Evolutionary conservation across 1,139 yeast genomes (phyloP).

Genomic region (Hyphopichia burtonii): DNA sequence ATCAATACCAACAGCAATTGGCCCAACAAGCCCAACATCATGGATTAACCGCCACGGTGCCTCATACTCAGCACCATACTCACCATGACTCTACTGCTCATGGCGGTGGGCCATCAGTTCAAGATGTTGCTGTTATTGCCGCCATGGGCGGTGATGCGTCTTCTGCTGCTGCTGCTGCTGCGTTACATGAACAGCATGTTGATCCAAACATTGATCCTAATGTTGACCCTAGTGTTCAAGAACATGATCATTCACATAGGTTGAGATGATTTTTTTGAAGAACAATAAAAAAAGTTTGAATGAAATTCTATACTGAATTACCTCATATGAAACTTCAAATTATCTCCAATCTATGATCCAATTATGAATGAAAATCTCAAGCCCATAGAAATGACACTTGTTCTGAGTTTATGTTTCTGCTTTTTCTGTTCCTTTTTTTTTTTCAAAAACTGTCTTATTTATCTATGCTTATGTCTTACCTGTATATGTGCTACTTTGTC

Average conservation of each 20-base stretch:
- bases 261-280: background rate
- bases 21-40: constrained; percentile 6
- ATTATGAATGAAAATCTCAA: no score
- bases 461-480: no score
- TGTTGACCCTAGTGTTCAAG: constrained; percentile 47
- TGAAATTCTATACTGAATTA: no score
- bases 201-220: constrained; percentile 47
- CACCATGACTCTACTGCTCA: constrained; percentile 13
- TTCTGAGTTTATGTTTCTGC: no score
- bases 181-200: constrained; percentile 25
- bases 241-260: constrained; percentile 41
- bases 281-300: background rate
- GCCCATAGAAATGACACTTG: no score
- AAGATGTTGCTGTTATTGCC: constrained; percentile 47
- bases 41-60: constrained; percentile 2
- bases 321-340: no score
- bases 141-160: constrained; percentile 39
- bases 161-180: constrained; percentile 33
- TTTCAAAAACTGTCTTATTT: no score
- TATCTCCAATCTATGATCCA: no score
- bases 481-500: no score
- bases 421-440: no score
- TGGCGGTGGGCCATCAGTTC: constrained; percentile 28
- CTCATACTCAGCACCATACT: constrained; percentile 18
- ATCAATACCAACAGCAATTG: constrained; percentile 11